A percentile compares a stretch with the other conserved stretches of the same genome.
Conservation (phyloP, 331 rosid species). For the Quercus lobata region DNA sequence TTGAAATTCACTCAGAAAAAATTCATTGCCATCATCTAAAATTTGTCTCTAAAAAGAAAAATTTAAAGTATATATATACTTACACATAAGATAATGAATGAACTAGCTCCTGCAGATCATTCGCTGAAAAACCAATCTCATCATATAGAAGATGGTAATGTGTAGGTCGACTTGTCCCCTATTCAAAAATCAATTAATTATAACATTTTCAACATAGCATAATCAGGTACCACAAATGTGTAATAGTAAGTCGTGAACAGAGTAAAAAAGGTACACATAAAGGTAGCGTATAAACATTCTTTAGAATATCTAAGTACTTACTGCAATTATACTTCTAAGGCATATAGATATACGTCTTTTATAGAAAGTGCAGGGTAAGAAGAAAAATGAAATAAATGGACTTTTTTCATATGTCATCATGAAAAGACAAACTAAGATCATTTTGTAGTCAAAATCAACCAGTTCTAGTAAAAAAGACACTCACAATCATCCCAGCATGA, state of each 20-base stretch:
- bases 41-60: neutral
- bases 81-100: slow-evolving; percentile 37
- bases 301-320: too few relatives aligned
- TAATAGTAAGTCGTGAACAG: neutral
- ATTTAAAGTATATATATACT: neutral
- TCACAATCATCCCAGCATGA: slow-evolving; percentile 36
- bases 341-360: too few relatives aligned
- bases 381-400: too few relatives aligned
- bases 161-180: slow-evolving; percentile 44
- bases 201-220: neutral
- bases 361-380: too few relatives aligned
- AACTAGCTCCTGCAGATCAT: slow-evolving; percentile 37
- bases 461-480: slow-evolving; percentile 3
- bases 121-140: slow-evolving; percentile 36
- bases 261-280: neutral
- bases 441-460: too few relatives aligned
- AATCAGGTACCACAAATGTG: too few relatives aligned
- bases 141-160: slow-evolving; percentile 37
- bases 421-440: too few relatives aligned
- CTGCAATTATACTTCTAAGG: too few relatives aligned
- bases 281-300: too few relatives aligned
- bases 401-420: too few relatives aligned
- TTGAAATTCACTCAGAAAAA: neutral
- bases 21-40: neutral
- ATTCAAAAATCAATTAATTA: neutral